These are phyloP conservation scores for Hydnum rufescens DNA, from an alignment of 768 basidiomycete genomes.

Conservation along the genomic window DNA sequence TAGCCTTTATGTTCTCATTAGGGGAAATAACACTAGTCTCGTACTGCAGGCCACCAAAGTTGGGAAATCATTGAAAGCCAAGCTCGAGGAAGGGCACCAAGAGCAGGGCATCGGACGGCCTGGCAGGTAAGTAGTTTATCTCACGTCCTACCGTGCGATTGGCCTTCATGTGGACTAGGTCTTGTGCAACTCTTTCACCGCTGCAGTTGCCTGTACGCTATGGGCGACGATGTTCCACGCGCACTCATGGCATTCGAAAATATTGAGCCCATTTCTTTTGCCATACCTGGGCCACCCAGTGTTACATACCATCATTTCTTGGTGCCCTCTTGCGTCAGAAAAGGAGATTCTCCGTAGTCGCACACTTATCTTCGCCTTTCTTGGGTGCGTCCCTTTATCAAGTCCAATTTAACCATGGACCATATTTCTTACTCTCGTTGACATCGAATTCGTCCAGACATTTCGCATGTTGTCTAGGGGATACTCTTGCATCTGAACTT, in stretches of 20 bases:
- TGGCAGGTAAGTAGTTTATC: slow-evolving; percentile 39
- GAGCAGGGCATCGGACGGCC: slow-evolving; percentile 55
- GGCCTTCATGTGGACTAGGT: slow-evolving; percentile 13
- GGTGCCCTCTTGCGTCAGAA: slow-evolving; percentile 44
- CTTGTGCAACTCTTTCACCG: slow-evolving; percentile 56
- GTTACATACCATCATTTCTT: slow-evolving; percentile 16
- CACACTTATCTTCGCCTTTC: slow-evolving; percentile 35
- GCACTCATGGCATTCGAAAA: slow-evolving; percentile 16
- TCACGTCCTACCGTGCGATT: background rate
- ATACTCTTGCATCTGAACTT: slow-evolving; percentile 84
- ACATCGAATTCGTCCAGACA: slow-evolving; percentile 46
- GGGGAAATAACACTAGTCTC: background rate
- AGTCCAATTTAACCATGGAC: background rate
- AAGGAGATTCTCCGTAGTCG: slow-evolving; percentile 27
- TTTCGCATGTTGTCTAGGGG: slow-evolving; percentile 75
- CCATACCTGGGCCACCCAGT: background rate
- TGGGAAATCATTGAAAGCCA: slow-evolving; percentile 53
- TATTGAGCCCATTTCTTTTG: slow-evolving; percentile 9
- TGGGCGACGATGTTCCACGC: slow-evolving; percentile 44
- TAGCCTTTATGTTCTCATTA: background rate
- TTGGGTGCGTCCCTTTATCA: slow-evolving; percentile 33
- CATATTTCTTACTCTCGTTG: background rate
- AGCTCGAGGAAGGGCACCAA: slow-evolving; percentile 60
- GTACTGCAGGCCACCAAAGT: slow-evolving; percentile 55
- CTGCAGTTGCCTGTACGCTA: slow-evolving; percentile 32